Evolutionary conservation across 345 rosid species (phyloP).

Genomic region (Gossypium turneri): DNA sequence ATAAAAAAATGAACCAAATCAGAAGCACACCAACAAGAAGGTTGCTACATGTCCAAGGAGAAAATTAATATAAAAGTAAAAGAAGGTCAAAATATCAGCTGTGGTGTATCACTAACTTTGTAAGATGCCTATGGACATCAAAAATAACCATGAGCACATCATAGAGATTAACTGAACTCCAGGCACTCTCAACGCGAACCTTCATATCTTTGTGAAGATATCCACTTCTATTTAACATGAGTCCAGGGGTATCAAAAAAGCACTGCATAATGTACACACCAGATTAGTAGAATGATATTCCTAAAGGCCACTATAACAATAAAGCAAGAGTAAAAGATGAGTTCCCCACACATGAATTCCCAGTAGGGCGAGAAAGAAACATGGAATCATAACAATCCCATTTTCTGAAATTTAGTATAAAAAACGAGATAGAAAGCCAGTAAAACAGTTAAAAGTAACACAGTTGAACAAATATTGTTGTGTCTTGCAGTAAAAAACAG

Average conservation of each 20-base stretch:
- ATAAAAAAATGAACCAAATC: neutral
- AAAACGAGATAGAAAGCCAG: neutral
- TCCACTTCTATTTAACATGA: constrained; percentile 59
- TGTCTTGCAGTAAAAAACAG: neutral
- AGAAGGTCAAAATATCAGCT: neutral
- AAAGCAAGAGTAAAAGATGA: neutral
- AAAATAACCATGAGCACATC: constrained; percentile 86
- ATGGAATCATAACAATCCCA: neutral
- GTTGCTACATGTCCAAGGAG: neutral
- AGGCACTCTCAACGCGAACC: constrained; percentile 74
- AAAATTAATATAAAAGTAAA: neutral
- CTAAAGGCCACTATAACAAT: constrained; percentile 10
- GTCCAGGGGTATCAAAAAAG: constrained; percentile 93
- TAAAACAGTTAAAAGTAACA: neutral
- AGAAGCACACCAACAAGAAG: neutral
- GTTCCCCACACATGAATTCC: neutral
- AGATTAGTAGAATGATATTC: constrained; percentile 6
- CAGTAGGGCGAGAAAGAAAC: neutral
- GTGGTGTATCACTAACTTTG: constrained; percentile 43
- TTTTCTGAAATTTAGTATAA: neutral
- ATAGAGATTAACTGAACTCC: constrained; percentile 72
- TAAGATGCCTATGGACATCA: constrained; percentile 87
- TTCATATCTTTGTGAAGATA: constrained; percentile 71
- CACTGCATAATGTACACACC: constrained; percentile 43
- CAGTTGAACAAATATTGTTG: neutral